A percentile compares a stretch with the other conserved stretches of the same genome.
Evolutionary conservation across 805 yeast species (phyloP).

Genomic region (Wickerhamiella nectarea): DNA sequence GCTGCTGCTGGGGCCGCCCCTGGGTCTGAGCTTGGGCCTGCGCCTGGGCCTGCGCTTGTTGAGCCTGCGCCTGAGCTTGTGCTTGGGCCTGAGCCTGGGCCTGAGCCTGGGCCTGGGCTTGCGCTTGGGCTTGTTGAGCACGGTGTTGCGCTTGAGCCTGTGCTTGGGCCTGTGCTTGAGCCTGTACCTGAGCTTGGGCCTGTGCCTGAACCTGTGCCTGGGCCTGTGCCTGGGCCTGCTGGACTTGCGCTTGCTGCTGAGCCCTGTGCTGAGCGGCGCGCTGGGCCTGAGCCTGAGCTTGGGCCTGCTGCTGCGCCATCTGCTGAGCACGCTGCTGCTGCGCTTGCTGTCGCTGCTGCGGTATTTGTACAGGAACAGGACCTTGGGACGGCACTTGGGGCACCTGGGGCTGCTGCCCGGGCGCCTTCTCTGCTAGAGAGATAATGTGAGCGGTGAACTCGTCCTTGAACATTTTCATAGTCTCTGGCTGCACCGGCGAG

Average conservation of each 20-base stretch:
- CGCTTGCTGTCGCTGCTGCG: slow-evolving; percentile 17
- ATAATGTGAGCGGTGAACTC: slow-evolving; percentile 20
- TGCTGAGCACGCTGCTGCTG: slow-evolving; percentile 15
- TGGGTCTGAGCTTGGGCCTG: slow-evolving; percentile 17
- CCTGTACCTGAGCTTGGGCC: slow-evolving; percentile 20
- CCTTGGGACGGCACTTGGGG: slow-evolving; percentile 16
- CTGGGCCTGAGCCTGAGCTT: slow-evolving; percentile 17
- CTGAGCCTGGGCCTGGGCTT: slow-evolving; percentile 13
- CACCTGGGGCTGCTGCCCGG: slow-evolving; percentile 26
- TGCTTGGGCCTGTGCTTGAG: slow-evolving; percentile 22
- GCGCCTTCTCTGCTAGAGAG: slow-evolving; percentile 24
- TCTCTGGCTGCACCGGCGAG: slow-evolving; percentile 21
- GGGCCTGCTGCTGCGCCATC: slow-evolving; percentile 17
- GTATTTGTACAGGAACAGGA: too few species aligned
- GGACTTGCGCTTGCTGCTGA: slow-evolving; percentile 15
- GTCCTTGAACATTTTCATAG: slow-evolving; percentile 20
- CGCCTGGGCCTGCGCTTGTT: slow-evolving; percentile 15
- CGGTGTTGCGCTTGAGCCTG: slow-evolving; percentile 15
- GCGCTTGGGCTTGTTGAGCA: slow-evolving; percentile 6
- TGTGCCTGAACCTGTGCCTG: slow-evolving; percentile 18
- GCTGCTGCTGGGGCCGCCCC: slow-evolving; percentile 9
- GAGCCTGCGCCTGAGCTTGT: slow-evolving; percentile 17
- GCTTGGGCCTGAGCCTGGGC: slow-evolving; percentile 13
- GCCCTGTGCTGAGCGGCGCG: too few species aligned
- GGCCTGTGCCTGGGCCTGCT: slow-evolving; percentile 16